These are phyloP conservation scores for Prunus davidiana DNA, from an alignment of 306 rosid species.

Conservation along the genomic window DNA sequence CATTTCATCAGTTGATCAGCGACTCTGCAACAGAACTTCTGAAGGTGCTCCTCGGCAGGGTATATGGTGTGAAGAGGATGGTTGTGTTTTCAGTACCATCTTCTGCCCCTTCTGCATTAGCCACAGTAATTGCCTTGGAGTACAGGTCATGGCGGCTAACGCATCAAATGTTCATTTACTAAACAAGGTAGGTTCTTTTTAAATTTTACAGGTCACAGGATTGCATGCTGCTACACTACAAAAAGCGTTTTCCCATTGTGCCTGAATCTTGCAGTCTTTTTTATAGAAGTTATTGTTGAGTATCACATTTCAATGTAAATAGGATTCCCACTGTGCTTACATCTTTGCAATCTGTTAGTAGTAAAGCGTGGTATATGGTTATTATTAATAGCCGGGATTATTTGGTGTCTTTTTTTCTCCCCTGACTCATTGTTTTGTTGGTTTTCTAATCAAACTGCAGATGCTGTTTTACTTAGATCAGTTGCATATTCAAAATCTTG, in stretches of 20 bases:
- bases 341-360: neutral
- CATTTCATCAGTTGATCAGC: slow-evolving; percentile 50
- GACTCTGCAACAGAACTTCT: slow-evolving; percentile 35
- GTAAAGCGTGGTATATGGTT: too few species aligned
- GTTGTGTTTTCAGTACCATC: slow-evolving; percentile 68
- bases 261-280: neutral
- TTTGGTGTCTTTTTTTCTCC: too few species aligned
- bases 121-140: slow-evolving; percentile 58
- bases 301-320: too few species aligned
- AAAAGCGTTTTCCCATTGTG: neutral
- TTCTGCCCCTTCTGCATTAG: slow-evolving; percentile 78
- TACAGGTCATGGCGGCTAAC: slow-evolving; percentile 73
- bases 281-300: too few species aligned
- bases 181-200: slow-evolving; percentile 50
- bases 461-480: slow-evolving; percentile 57
- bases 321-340: neutral
- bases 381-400: too few species aligned
- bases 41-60: slow-evolving; percentile 44
- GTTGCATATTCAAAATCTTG: slow-evolving; percentile 53
- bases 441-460: slow-evolving; percentile 33
- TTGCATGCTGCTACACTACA: neutral
- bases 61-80: slow-evolving; percentile 82
- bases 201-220: neutral
- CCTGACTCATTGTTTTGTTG: slow-evolving; percentile 8
- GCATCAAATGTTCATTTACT: slow-evolving; percentile 70